Base-by-base conservation (phyloP, 2,329 filamentous ascomycete species). In the Aureobasidium subglaciale region DNA sequence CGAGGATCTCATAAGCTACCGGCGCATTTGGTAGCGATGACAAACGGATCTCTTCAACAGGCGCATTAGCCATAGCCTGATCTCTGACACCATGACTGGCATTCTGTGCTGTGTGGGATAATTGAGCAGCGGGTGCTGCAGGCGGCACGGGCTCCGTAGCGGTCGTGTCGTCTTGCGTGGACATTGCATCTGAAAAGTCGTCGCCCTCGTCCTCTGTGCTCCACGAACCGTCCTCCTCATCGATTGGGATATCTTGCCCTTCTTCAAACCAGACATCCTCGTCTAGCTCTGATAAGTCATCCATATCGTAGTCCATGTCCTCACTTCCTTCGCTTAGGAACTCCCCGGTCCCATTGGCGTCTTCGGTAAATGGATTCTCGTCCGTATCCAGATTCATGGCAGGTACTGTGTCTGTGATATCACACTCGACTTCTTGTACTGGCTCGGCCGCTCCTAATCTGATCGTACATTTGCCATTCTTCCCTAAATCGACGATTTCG, bases 401-500 rank as follows among this genome's bases (percentile, higher is more conserved):
- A 25, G 27, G 29, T 10, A 41, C 29, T 9, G 50, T 54, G 30
- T 54, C 50, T 43, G 29, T 54, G 10, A 54, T 43, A 3, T 42
- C 38, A 18, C 50, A 54, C 13, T 67, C 68, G 27, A 83, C 67
- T 61, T 83, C 80, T 45, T 70, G 65, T 11, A 76, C 73, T n/a
- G 73, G 67, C 15, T 73, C 65, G 5, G 75, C 67, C 10, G 74
- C 77, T 38, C 78, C 77, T 16, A 84, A 68, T n/a, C 81, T 73
- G 25, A 84, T 71, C 0, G 74, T 76, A 9, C 81, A 64, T 6
- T 69, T 70, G 2, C 81, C 81, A 62, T 83, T 77, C 3, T 78
- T 63, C 11, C 74, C 73, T 3, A 80, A 68, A 45, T 79, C 76
- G 18, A 82, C 70, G 2, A 84, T 73, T 62, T 82, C 78, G 16